A percentile compares a stretch with the other conserved stretches of the same genome.
Conservation (phyloP, 345 rosid genomes). For the Syzygium jambos region DNA sequence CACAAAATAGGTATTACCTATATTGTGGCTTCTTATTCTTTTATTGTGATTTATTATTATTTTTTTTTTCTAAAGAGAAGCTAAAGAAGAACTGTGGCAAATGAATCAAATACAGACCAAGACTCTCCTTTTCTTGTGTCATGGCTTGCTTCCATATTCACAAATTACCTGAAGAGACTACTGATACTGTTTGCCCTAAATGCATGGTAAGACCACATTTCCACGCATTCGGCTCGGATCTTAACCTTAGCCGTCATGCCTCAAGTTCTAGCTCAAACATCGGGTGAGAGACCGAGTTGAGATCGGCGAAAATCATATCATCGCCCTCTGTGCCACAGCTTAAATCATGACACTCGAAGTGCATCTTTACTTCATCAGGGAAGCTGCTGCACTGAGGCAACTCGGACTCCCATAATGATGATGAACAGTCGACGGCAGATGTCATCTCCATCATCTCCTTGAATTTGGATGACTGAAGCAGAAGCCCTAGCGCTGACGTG, state of each 20-base stretch:
- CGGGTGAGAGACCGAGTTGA: background rate
- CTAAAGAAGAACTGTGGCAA: background rate
- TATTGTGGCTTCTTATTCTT: background rate
- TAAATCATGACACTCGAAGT: conserved; percentile 25
- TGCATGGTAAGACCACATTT: background rate
- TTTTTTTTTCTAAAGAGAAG: background rate
- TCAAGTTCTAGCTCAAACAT: background rate
- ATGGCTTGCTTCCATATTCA: background rate
- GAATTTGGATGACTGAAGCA: conserved; percentile 52
- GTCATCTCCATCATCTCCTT: conserved; percentile 67
- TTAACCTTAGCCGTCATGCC: background rate
- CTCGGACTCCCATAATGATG: conserved; percentile 3
- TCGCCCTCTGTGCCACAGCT: background rate
- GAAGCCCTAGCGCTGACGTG: conserved; percentile 55
- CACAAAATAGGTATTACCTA: background rate
- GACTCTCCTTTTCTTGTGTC: background rate
- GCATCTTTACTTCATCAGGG: conserved; percentile 68
- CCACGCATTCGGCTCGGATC: background rate
- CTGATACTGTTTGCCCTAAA: background rate
- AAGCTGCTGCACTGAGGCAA: conserved; percentile 37
- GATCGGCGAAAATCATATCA: background rate
- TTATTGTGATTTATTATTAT: background rate
- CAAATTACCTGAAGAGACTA: background rate
- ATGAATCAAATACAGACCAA: background rate
- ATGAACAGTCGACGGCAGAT: conserved; percentile 16